Evolutionary conservation across 2,329 filamentous ascomycete genomes (phyloP), one percentile per base, ranked within the genome.

Genomic region (Ophiosphaerella herpotricha): DNA sequence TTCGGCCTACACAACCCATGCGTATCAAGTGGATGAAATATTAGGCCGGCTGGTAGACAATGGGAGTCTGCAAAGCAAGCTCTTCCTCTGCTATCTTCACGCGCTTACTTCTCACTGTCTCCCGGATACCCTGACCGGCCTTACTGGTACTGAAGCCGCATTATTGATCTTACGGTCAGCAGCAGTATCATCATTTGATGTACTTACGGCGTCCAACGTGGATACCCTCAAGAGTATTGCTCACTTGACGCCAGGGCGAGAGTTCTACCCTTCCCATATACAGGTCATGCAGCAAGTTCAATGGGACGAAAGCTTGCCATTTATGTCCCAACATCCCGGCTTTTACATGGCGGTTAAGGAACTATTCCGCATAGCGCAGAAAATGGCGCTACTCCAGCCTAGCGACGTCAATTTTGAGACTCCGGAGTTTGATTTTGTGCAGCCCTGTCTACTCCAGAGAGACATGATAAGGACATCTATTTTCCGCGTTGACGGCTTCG

Each of bases 71-170:
- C 73, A 78, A 14, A 82, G 80, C 64, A 82, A 80, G 42, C 67
- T 87, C 0, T 74, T 77, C 21, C 68, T 82, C n/a, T 43, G 31
- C 12, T 79, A 80, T 31, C 65, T 86, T 0, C 82, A 86, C 52
- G 82, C 78, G 0, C 46, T 83, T 0, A 85, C 83, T 0, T 80
- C 82, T 0, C 75, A 76, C 44, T 81, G 75, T 24, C 64, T 83
- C 0, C 77, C 78, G 0, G 82, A 85, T 55, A 67, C 66, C 0
- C 67, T 85, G 0, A 81, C 78, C 0, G 39, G 57, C 0, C 64
- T 68, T 5, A 85, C 80, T 0, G 83, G 84, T 0, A 83, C 81
- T 0, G 82, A 85, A 54, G 64, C 80, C 43, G 80, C 82, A 0
- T 58, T 85, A 0, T 53, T 60, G 0, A 80, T 82, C 2, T 60